phyloP scores from a whole-genome alignment of 2,329 filamentous ascomycete species.

The Tolypocladium amazonense region DNA sequence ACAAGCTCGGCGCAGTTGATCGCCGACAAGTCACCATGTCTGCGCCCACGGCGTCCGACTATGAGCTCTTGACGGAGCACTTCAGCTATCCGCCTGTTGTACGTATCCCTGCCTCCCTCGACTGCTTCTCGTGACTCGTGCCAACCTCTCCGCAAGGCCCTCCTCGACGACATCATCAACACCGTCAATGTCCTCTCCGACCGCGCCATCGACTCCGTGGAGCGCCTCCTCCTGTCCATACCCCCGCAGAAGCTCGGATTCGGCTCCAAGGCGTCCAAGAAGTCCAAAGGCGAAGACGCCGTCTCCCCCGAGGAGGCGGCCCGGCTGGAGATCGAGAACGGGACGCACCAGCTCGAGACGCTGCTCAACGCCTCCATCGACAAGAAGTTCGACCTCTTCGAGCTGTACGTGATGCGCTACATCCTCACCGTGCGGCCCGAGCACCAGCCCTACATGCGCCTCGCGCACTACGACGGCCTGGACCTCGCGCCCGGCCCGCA shows the following conservation, averaged over 20 bases:
- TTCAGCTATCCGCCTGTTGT: slow-evolving; percentile 90
- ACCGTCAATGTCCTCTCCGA: slow-evolving; percentile 89
- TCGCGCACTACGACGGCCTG: slow-evolving; percentile 73
- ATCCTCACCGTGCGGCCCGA: slow-evolving; percentile 59
- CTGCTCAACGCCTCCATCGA: slow-evolving; percentile 72
- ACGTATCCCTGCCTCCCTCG: slow-evolving; percentile 22
- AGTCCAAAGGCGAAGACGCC: slow-evolving; percentile 7
- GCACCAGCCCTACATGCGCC: slow-evolving; percentile 66
- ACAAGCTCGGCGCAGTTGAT: neutral
- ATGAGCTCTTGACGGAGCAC: slow-evolving; percentile 81
- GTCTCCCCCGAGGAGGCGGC: slow-evolving; percentile 26
- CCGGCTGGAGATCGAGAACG: slow-evolving; percentile 70
- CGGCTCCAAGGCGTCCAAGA: slow-evolving; percentile 25
- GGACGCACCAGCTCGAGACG: slow-evolving; percentile 75
- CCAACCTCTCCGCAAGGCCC: slow-evolving; percentile 49
- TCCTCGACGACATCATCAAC: slow-evolving; percentile 98
- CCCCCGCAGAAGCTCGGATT: slow-evolving; percentile 77
- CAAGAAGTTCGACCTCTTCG: slow-evolving; percentile 75
- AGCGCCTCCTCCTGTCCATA: slow-evolving; percentile 66
- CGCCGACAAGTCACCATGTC: slow-evolving; percentile 14
- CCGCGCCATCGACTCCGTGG: slow-evolving; percentile 77
- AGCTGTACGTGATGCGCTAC: slow-evolving; percentile 85
- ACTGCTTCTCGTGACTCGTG: neutral
- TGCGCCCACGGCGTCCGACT: slow-evolving; percentile 33
- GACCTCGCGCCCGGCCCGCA: slow-evolving; percentile 27